Percentiles rank a stretch among this genome's conserved stretches.
Evolutionary conservation across 2,329 filamentous ascomycete species (phyloP).

Genomic region (Ophiostoma populinum): DNA sequence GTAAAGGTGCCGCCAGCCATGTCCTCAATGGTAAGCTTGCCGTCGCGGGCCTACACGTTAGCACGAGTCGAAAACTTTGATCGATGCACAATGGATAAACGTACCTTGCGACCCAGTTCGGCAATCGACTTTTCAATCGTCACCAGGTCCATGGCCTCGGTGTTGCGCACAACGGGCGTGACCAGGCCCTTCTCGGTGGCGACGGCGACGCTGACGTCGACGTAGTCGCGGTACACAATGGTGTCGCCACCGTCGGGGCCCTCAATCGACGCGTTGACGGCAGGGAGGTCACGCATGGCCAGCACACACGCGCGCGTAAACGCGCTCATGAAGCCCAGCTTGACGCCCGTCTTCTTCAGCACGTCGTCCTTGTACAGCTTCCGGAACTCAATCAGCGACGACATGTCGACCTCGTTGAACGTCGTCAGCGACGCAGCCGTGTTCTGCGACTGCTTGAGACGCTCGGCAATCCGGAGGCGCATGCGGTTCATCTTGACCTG

Average conservation of each 20-base stretch:
- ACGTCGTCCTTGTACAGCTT: slow-evolving; percentile 95
- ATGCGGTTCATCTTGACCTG: slow-evolving; percentile 99
- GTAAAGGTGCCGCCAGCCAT: slow-evolving; percentile 98
- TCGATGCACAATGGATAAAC: too few relatives aligned
- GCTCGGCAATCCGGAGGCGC: slow-evolving; percentile 91
- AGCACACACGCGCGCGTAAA: slow-evolving; percentile 81
- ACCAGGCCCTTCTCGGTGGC: slow-evolving; percentile 95
- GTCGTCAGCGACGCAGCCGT: slow-evolving; percentile 93
- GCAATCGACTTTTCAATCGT: slow-evolving; percentile 85
- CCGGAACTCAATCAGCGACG: slow-evolving; percentile 88
- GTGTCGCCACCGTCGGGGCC: slow-evolving; percentile 90
- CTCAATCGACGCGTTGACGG: slow-evolving; percentile 93
- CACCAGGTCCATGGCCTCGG: slow-evolving; percentile 73
- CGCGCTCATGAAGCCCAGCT: slow-evolving; percentile 98
- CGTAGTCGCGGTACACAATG: slow-evolving; percentile 95
- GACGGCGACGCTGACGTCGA: slow-evolving; percentile 93
- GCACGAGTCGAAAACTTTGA: too few relatives aligned
- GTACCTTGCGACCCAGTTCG: slow-evolving; percentile 85
- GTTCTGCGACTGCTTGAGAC: slow-evolving; percentile 97
- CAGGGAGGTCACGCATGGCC: slow-evolving; percentile 88
- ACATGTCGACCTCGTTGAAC: slow-evolving; percentile 99
- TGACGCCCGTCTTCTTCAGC: slow-evolving; percentile 88
- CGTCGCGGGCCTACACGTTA: slow-evolving; percentile 58
- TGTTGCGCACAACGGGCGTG: slow-evolving; percentile 89
- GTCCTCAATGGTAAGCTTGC: slow-evolving; percentile 95